These are phyloP conservation scores for Phytophthora cryptogea DNA, from an alignment of 352 stramenopile genomes.

Conservation along the genomic window DNA sequence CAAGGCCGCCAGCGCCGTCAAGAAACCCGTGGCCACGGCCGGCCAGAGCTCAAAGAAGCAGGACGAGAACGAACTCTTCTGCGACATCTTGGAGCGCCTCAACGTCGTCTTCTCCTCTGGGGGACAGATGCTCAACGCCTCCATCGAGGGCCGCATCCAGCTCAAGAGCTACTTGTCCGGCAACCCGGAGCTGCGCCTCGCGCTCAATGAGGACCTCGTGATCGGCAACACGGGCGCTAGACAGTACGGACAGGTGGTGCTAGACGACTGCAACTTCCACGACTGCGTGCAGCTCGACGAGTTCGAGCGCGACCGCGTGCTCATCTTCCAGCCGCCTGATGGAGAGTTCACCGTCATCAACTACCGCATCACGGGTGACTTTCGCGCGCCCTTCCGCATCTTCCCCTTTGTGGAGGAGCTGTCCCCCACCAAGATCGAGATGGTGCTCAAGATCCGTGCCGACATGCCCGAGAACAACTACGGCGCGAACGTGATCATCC, in stretches of 20 bases:
- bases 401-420: constrained; percentile 97
- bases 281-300: constrained; percentile 98
- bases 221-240: constrained; percentile 87
- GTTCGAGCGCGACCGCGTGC: constrained; percentile 89
- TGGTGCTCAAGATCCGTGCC: constrained; percentile 91
- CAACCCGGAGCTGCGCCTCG: constrained; percentile 96
- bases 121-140: constrained; percentile 97
- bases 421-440: constrained; percentile 94
- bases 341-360: constrained; percentile 93
- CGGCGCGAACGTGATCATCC: constrained; percentile 96
- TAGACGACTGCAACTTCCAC: constrained; percentile 99
- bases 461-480: constrained; percentile 96
- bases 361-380: constrained; percentile 98
- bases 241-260: constrained; percentile 91
- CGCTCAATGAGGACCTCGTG: constrained; percentile 97
- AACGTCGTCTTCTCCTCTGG: constrained; percentile 97
- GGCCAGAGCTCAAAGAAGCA: constrained; percentile 80
- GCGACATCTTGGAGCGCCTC: constrained; percentile 98
- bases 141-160: constrained; percentile 97
- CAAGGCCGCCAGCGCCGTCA: constrained; percentile 85
- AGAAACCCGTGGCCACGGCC: constrained; percentile 83
- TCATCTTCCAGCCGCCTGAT: constrained; percentile 87
- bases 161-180: constrained; percentile 99
- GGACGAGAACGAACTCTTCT: constrained; percentile 99
- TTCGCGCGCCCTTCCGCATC: constrained; percentile 97